These are phyloP conservation scores for Suhomyces coccinellae DNA, from an alignment of 1,139 yeast genomes.

Conservation along the genomic window DNA sequence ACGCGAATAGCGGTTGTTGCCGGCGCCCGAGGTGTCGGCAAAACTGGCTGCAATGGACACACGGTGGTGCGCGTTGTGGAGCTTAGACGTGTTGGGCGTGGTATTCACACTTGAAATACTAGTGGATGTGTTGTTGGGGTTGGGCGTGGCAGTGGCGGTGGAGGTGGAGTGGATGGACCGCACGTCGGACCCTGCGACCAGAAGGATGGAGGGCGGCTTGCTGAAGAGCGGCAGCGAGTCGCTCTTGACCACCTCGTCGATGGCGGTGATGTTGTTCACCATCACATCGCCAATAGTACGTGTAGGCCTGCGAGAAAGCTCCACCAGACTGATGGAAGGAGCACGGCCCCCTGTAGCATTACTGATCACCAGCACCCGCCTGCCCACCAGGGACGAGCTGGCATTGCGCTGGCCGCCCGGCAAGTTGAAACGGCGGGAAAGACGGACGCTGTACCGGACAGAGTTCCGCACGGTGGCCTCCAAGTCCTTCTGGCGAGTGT, in stretches of 20 bases:
- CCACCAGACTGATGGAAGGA: slow-evolving; percentile 27
- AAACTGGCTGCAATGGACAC: slow-evolving; percentile 40
- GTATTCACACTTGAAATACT: too few relatives aligned
- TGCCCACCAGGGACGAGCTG: slow-evolving; percentile 25
- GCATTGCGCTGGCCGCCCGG: slow-evolving; percentile 23
- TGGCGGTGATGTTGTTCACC: slow-evolving; percentile 57
- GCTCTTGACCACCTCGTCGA: slow-evolving; percentile 53
- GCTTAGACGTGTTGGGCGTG: too few relatives aligned
- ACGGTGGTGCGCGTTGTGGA: slow-evolving; percentile 20
- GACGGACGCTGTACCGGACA: slow-evolving; percentile 69
- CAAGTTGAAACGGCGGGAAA: slow-evolving; percentile 44
- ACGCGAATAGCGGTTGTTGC: slow-evolving; percentile 43
- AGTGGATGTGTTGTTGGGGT: too few relatives aligned
- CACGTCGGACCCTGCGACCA: slow-evolving; percentile 16
- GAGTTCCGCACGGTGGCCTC: slow-evolving; percentile 84
- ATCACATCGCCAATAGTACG: slow-evolving; percentile 69
- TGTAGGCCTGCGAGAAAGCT: slow-evolving; percentile 16
- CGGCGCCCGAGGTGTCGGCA: slow-evolving; percentile 22
- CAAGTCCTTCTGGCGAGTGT: slow-evolving; percentile 68
- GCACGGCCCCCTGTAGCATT: slow-evolving; percentile 23
- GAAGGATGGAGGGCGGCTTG: slow-evolving; percentile 18
- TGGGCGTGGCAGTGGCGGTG: not conserved
- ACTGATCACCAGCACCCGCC: slow-evolving; percentile 26
- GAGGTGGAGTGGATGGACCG: slow-evolving; percentile 8
- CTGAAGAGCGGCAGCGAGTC: slow-evolving; percentile 14